Evolutionary conservation across 1,284 basidiomycete species (phyloP).

Genomic region (Neolentinus lepideus): DNA sequence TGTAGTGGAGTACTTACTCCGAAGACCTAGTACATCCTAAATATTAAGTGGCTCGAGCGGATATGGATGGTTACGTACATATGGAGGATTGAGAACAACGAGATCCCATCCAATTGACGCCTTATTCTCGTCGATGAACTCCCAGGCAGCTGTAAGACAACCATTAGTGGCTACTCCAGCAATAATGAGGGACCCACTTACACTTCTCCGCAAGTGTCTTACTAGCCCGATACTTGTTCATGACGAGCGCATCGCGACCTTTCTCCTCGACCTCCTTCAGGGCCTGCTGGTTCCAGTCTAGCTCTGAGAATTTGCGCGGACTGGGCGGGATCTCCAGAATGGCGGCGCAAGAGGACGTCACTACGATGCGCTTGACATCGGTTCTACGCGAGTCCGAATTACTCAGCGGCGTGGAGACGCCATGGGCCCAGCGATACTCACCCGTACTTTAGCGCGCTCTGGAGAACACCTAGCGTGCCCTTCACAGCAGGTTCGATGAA

Average conservation of each 20-base stretch:
- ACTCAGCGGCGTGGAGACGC: not conserved
- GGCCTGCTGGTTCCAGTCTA: constrained; percentile 14
- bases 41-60: constrained; percentile 1
- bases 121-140: constrained; percentile 51
- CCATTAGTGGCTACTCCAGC: too few species aligned
- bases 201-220: constrained; percentile 69
- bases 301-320: constrained; percentile 18
- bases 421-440: constrained; percentile 15
- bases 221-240: constrained; percentile 46
- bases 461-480: constrained; percentile 53
- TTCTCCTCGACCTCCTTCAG: constrained; percentile 43
- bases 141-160: constrained; percentile 36
- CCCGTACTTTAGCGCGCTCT: constrained; percentile 45
- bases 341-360: constrained; percentile 53
- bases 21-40: constrained; percentile 17
- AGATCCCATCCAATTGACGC: constrained; percentile 42
- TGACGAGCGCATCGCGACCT: constrained; percentile 35
- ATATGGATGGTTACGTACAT: constrained; percentile 26
- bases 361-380: constrained; percentile 55
- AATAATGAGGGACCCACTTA: constrained; percentile 10
- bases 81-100: constrained; percentile 48
- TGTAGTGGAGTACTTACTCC: constrained; percentile 18
- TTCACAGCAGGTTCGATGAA: constrained; percentile 48
- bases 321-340: constrained; percentile 26
- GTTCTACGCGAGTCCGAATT: constrained; percentile 18